Evolutionary conservation across 228 moss, liverwort and hornwort species (phyloP).

Genomic region (Sphagnum magellanicum): DNA sequence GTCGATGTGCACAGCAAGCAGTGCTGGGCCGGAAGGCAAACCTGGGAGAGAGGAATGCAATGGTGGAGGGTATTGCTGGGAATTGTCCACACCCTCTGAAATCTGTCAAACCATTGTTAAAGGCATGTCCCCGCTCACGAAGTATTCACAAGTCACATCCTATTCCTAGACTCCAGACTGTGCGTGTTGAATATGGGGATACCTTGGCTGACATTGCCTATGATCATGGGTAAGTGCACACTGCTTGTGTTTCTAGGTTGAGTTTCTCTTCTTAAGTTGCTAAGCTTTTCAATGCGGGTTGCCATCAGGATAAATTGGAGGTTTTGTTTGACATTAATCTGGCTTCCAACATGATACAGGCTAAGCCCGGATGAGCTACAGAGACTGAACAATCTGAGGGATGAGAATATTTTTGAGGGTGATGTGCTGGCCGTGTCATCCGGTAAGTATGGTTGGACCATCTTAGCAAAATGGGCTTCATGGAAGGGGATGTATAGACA

Average conservation of each 20-base stretch:
- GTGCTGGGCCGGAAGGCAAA: constrained; percentile 70
- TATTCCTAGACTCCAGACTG: constrained; percentile 45
- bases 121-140: constrained; percentile 41
- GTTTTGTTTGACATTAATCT: background rate
- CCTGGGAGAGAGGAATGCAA: constrained; percentile 54
- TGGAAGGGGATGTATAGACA: background rate
- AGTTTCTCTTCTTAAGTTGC: background rate
- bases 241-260: background rate
- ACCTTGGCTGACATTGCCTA: constrained; percentile 71
- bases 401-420: constrained; percentile 75
- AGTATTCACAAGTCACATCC: constrained; percentile 33
- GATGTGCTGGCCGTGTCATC: constrained; percentile 69
- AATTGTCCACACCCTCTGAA: constrained; percentile 42
- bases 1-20: constrained; percentile 55
- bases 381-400: constrained; percentile 69
- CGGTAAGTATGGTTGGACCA: constrained; percentile 25
- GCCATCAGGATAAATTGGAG: background rate
- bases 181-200: constrained; percentile 74
- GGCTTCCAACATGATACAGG: constrained; percentile 1
- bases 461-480: background rate
- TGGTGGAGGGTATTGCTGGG: constrained; percentile 38
- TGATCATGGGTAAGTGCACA: constrained; percentile 43
- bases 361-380: constrained; percentile 46
- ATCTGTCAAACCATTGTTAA: constrained; percentile 44
- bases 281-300: background rate